Evolutionary conservation across 2,329 filamentous ascomycete genomes (phyloP).

Genomic region (Claviceps humidiphila): DNA sequence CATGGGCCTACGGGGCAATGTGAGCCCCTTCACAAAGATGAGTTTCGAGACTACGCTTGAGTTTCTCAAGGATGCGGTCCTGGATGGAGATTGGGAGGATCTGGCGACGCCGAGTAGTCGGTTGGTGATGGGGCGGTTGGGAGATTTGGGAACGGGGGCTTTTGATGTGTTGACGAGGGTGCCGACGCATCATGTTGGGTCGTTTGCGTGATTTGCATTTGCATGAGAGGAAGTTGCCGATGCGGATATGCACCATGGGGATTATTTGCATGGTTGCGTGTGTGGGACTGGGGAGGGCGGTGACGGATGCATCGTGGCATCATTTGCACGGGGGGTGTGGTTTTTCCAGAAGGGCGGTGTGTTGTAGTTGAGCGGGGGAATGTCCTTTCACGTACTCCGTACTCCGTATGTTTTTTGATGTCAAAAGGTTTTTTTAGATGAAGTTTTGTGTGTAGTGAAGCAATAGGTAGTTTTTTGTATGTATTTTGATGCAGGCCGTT

Average conservation of each 20-base stretch:
- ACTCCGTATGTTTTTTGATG: too few relatives aligned
- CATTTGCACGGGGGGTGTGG: neutral
- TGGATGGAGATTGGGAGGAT: constrained; percentile 84
- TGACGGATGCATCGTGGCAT: neutral
- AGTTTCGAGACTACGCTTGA: constrained; percentile 95
- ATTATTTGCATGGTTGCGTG: too few relatives aligned
- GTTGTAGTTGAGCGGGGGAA: too few relatives aligned
- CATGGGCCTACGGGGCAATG: constrained; percentile 71
- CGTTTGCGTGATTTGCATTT: neutral
- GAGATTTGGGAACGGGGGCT: constrained; percentile 74
- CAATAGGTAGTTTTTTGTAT: too few relatives aligned
- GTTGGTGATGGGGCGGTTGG: constrained; percentile 74
- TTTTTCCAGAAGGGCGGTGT: too few relatives aligned
- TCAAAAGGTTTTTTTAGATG: too few relatives aligned
- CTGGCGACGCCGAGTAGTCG: constrained; percentile 73
- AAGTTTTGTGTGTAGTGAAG: too few relatives aligned
- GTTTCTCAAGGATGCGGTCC: constrained; percentile 83
- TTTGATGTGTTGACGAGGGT: constrained; percentile 71
- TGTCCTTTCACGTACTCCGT: too few relatives aligned
- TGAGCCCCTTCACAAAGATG: constrained; percentile 95
- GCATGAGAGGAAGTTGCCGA: neutral
- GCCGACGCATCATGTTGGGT: constrained; percentile 31
- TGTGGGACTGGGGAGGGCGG: too few relatives aligned
- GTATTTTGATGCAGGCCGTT: neutral
- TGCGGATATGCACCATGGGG: too few relatives aligned